Base-by-base conservation (phyloP, 2,329 filamentous ascomycete species). In the Penicillium sumatraense region DNA sequence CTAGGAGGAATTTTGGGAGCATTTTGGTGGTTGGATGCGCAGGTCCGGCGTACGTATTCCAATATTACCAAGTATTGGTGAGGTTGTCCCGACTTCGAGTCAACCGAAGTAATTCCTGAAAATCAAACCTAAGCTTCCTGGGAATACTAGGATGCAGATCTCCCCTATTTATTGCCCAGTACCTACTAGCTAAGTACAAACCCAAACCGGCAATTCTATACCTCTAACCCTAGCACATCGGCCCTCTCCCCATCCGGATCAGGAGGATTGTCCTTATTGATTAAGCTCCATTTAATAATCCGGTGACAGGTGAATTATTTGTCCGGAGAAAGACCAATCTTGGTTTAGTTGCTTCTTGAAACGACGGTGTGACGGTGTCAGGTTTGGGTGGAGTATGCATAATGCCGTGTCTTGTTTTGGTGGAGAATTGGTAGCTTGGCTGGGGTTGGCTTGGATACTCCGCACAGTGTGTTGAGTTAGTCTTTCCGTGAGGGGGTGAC, bases 1-100 rank as follows among this genome's bases (percentile, higher is more conserved):
- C 54, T 21, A 66, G 45, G 20, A 66, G 48, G 23, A 63, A 26
- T 10, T 49, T 51, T 13, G 57, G 29, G 29, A 66, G 54, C 54
- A 57, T 60, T 49, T 42, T 42, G 49, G n/a, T 16, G 11, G 29
- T 16, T 44, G 21, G 11, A 16, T 14, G 33, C n/a, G n/a, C n/a
- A n/a, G 26, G 26, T 6, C 26, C 26, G 11, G 26, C 29, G 33
- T 35, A 7, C 14, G 27, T 35, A 35, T 33, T 13, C 29, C 5
- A 38, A 18, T 38, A 38, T 38, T 7, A 18, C n/a, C n/a, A n/a
- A n/a, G n/a, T n/a, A n/a, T n/a, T n/a, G n/a, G n/a, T n/a, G n/a
- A n/a, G n/a, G n/a, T n/a, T n/a, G n/a, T n/a, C n/a, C n/a, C n/a
- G n/a, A n/a, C n/a, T n/a, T n/a, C n/a, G n/a, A n/a, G n/a, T n/a